Base-by-base conservation (phyloP, 176 grass and related monocot species). In the Zoysia pacifica region DNA sequence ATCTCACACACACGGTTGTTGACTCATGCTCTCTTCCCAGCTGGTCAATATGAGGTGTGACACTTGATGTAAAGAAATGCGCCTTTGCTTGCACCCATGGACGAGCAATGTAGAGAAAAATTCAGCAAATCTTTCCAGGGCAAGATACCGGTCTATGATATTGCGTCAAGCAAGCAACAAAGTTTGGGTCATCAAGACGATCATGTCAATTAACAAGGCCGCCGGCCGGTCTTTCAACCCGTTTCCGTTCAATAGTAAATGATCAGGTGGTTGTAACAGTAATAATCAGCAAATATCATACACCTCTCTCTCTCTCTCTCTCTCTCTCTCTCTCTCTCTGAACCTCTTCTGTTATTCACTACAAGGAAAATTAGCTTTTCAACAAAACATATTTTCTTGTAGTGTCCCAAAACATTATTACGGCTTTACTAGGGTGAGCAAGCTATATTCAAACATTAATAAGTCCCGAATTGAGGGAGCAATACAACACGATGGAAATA, bases 101-200 rank as follows among this genome's bases (percentile, higher is more conserved):
- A 55, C 15, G 5, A 55, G 16, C 7, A 38, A n/a, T 48, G 37
- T 4, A 5, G 19, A 71, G 48, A 41, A 14, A n/a, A 69, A 2
- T 18, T 46, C 41, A 48, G 9, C 11, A 72, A 73, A 73, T 54
- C 3, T 73, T 55, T 50, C 40, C 36, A 4, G 12, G 35, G 7
- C 1, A 4, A 38, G 49, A 55, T 56, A 4, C 15, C 42, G 9
- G 39, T 74, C 53, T 59, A 9, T 59, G 51, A 74, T 40, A 59
- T 74, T 74, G 72, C 72, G 72, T 74, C 18, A 28, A 74, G 72
- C 39, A 74, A 74, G 9, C 72, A 59, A 74, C 39, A 74, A 45
- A 16, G 53, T 56, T 6, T 14, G 4, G 39, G 52, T 58, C 50
- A 11, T 7, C 18, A 28, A 55, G 14, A 55, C 4, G 14, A 56